These are phyloP conservation scores for Cladosporium colombiae DNA, from an alignment of 2,329 filamentous ascomycete genomes.

Conservation along the genomic window DNA sequence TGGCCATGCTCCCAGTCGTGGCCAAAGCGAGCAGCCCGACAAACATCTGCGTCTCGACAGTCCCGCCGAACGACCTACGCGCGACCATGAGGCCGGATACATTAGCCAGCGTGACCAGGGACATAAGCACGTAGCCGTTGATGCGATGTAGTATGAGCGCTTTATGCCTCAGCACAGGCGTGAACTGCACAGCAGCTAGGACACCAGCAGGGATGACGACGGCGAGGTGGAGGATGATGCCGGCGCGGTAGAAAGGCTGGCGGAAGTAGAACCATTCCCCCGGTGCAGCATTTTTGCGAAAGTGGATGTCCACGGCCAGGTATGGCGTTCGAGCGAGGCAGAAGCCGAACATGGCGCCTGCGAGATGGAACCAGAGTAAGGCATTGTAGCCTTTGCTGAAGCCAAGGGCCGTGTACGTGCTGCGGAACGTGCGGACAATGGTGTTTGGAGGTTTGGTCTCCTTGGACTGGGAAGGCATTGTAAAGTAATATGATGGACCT, in stretches of 20 bases:
- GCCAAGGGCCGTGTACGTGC: slow-evolving; percentile 51
- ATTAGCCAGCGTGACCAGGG: slow-evolving; percentile 50
- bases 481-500: neutral
- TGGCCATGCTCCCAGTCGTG: slow-evolving; percentile 45
- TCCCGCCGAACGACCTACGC: slow-evolving; percentile 56
- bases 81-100: slow-evolving; percentile 57
- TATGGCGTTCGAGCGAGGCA: slow-evolving; percentile 50
- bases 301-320: slow-evolving; percentile 45
- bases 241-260: slow-evolving; percentile 37
- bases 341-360: slow-evolving; percentile 46
- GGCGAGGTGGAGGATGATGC: slow-evolving; percentile 46
- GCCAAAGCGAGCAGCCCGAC: slow-evolving; percentile 49
- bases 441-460: neutral
- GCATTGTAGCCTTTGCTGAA: slow-evolving; percentile 61
- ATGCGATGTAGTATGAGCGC: slow-evolving; percentile 59
- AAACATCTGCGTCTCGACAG: slow-evolving; percentile 50
- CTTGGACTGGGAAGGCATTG: neutral
- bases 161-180: slow-evolving; percentile 49
- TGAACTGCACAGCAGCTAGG: slow-evolving; percentile 46
- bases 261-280: slow-evolving; percentile 47
- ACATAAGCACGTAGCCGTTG: slow-evolving; percentile 57
- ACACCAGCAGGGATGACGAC: slow-evolving; percentile 42
- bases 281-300: slow-evolving; percentile 34
- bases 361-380: slow-evolving; percentile 43
- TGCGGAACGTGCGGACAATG: slow-evolving; percentile 22